Percentiles rank a stretch among this genome's conserved stretches.
Conservation (phyloP, 345 rosid species). For the Salix udensis region DNA sequence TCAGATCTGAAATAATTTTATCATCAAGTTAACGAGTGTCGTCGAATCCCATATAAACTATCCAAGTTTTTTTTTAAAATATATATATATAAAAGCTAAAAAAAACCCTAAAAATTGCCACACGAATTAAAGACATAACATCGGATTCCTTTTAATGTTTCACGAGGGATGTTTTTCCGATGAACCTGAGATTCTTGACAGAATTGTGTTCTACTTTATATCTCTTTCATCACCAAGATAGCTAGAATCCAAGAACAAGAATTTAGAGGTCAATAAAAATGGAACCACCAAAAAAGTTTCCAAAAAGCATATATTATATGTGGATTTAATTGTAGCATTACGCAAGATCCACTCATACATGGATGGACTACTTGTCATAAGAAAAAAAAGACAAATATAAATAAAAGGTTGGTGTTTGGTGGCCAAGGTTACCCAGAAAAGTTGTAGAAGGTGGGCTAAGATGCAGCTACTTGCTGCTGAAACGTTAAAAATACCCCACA, state of each 20-base stretch:
- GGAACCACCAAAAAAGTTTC: neutral
- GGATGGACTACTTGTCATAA: too few relatives aligned
- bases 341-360: neutral
- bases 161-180: neutral
- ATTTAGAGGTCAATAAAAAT: neutral
- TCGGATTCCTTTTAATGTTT: neutral
- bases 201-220: neutral
- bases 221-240: neutral
- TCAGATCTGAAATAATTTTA: too few relatives aligned
- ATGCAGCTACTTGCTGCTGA: neutral
- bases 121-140: neutral
- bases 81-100: too few relatives aligned
- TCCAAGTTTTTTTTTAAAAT: too few relatives aligned
- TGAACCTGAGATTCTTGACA: too few relatives aligned
- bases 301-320: neutral
- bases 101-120: neutral
- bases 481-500: neutral
- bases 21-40: too few relatives aligned
- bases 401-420: neutral
- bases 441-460: neutral
- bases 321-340: neutral
- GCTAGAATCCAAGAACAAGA: neutral
- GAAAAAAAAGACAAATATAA: neutral
- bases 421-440: neutral
- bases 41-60: too few relatives aligned